Percentiles rank a stretch among this genome's conserved stretches.
Conservation (phyloP, 2,329 filamentous ascomycete species). For the Penicillium sp. region DNA sequence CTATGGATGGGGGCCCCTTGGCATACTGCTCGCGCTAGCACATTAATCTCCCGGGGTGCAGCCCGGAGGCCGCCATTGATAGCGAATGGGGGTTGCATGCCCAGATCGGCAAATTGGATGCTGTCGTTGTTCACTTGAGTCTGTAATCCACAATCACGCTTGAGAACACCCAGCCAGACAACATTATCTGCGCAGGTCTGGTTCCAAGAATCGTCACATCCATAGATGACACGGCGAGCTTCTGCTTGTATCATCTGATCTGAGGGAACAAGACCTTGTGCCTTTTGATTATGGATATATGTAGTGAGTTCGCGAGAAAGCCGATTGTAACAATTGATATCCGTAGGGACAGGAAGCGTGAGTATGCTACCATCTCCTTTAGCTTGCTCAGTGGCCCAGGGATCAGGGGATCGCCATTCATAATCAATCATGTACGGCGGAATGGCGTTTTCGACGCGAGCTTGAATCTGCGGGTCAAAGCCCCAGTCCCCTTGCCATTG, state of each 20-base stretch:
- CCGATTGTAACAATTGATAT: slow-evolving; percentile 45
- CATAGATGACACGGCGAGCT: slow-evolving; percentile 38
- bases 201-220: slow-evolving; percentile 39
- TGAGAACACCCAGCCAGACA: slow-evolving; percentile 48
- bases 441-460: slow-evolving; percentile 39
- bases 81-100: slow-evolving; percentile 46
- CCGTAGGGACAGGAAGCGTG: slow-evolving; percentile 29
- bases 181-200: slow-evolving; percentile 50
- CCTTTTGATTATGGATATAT: slow-evolving; percentile 39
- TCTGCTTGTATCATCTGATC: slow-evolving; percentile 40
- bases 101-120: slow-evolving; percentile 40
- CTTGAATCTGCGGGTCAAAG: slow-evolving; percentile 39
- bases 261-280: slow-evolving; percentile 38
- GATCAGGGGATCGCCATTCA: slow-evolving; percentile 33
- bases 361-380: slow-evolving; percentile 15
- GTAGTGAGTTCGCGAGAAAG: slow-evolving; percentile 42
- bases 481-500: slow-evolving; percentile 46
- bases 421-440: slow-evolving; percentile 40
- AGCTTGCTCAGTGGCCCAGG: slow-evolving; percentile 31
- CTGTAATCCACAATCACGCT: slow-evolving; percentile 44
- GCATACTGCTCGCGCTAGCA: slow-evolving; percentile 25
- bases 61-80: slow-evolving; percentile 37
- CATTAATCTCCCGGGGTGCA: slow-evolving; percentile 38
- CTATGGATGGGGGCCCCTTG: slow-evolving; percentile 27
- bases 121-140: slow-evolving; percentile 33